phyloP scores from a whole-genome alignment of 1,284 basidiomycete genomes.

The Apiotrichum mycotoxinovorans region DNA sequence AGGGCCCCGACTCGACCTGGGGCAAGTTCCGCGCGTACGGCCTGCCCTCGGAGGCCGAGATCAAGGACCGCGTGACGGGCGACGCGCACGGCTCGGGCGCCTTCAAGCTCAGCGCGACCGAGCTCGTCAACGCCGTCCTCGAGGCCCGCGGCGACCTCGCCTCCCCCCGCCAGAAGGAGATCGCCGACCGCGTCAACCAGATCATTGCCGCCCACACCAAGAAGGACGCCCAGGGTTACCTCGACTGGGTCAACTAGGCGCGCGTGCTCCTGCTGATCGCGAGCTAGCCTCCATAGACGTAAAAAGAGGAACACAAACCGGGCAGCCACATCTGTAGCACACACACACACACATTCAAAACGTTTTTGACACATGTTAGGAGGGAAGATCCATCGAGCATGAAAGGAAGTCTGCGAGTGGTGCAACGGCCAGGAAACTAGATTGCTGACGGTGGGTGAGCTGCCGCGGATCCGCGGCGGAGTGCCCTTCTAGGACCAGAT shows the following conservation, averaged over 20 bases:
- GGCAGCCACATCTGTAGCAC: constrained; percentile 8
- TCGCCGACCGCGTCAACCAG: constrained; percentile 28
- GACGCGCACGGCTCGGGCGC: constrained; percentile 41
- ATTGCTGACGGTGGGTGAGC: no score
- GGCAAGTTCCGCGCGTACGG: constrained; percentile 47
- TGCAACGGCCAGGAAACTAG: no score
- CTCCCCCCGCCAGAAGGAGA: constrained; percentile 28
- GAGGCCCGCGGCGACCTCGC: constrained; percentile 27
- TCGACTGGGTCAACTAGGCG: constrained; percentile 33
- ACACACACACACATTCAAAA: not conserved
- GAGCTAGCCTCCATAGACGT: constrained; percentile 2
- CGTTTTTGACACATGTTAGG: not conserved
- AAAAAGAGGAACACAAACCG: not conserved
- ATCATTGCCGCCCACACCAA: constrained; percentile 34
- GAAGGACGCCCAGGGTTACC: constrained; percentile 39
- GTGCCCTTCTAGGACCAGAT: no score
- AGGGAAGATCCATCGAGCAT: not conserved
- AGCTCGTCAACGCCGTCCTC: constrained; percentile 38
- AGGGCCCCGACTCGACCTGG: constrained; percentile 41
- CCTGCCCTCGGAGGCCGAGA: constrained; percentile 39
- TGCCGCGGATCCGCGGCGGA: no score
- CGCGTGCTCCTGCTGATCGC: no score
- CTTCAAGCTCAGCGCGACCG: constrained; percentile 42
- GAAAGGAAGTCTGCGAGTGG: not conserved
- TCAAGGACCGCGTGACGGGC: constrained; percentile 40